phyloP scores from a whole-genome alignment of 768 basidiomycete species.

The Stropharia rugosoannulata region DNA sequence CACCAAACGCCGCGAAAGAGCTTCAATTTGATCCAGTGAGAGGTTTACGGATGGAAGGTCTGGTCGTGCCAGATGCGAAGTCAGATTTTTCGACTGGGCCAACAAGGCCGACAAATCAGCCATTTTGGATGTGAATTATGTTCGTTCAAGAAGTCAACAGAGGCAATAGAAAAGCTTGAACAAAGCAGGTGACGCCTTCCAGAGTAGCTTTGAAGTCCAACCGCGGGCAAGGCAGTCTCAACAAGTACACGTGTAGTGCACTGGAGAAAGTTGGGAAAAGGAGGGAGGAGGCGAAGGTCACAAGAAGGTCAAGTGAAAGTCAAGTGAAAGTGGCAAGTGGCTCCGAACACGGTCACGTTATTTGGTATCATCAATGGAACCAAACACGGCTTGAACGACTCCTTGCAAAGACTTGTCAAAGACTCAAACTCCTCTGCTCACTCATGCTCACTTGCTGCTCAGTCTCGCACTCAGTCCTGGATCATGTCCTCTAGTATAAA shows the following conservation, averaged over 20 bases:
- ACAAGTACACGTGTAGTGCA: no score
- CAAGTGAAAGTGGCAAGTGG: not conserved
- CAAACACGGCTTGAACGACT: not conserved
- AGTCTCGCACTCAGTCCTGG: no score
- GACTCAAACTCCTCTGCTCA: no score
- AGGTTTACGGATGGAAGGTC: slow-evolving; percentile 89
- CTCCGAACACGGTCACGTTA: not conserved
- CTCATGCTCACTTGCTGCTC: no score
- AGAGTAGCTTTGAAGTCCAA: no score
- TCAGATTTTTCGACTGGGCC: slow-evolving; percentile 70
- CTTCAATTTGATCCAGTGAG: slow-evolving; percentile 93
- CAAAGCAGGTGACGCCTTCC: no score
- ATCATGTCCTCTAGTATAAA: no score
- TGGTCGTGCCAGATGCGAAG: slow-evolving; percentile 71
- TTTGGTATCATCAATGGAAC: not conserved
- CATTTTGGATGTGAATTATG: slow-evolving; percentile 4
- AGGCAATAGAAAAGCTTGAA: no score
- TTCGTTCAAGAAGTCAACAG: no score
- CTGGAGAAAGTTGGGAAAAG: not conserved
- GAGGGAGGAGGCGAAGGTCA: not conserved
- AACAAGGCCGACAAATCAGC: slow-evolving; percentile 68
- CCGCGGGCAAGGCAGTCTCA: no score
- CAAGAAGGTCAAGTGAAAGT: no score
- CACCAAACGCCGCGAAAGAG: slow-evolving; percentile 83
- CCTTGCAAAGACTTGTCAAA: no score